Evolutionary conservation across 1,139 yeast species (phyloP).

Genomic region (Suhomyces kunorum): DNA sequence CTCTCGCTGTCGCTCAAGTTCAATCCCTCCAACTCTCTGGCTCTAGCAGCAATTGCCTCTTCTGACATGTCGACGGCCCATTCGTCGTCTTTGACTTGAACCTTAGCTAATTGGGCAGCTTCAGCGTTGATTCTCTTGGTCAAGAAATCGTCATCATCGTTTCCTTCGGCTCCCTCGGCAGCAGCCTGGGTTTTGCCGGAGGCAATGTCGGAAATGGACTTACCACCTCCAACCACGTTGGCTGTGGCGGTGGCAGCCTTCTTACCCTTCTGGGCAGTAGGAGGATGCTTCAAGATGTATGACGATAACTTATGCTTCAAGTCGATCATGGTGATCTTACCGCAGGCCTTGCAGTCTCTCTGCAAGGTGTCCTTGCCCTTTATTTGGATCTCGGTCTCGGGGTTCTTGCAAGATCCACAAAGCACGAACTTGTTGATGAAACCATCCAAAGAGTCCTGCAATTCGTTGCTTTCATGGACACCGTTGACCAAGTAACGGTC

Average conservation of each 20-base stretch:
- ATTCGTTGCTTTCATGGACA: constrained; percentile 84
- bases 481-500: constrained; percentile 95
- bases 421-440: constrained; percentile 90
- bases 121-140: constrained; percentile 83
- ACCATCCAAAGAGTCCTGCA: constrained; percentile 93
- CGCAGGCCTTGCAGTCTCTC: constrained; percentile 98
- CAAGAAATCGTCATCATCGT: constrained; percentile 64
- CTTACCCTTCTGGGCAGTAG: constrained; percentile 59
- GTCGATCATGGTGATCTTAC: constrained; percentile 81
- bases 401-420: constrained; percentile 94
- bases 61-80: constrained; percentile 99
- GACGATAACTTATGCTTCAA: constrained; percentile 85
- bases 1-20: constrained; percentile 45
- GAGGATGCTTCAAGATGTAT: constrained; percentile 91
- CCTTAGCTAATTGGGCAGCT: constrained; percentile 67
- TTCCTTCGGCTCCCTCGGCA: constrained; percentile 33
- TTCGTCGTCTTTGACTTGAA: constrained; percentile 79
- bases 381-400: constrained; percentile 90
- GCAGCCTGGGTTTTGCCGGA: constrained; percentile 49
- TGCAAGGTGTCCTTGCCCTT: constrained; percentile 75
- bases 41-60: constrained; percentile 94
- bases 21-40: constrained; percentile 75
- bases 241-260: constrained; percentile 90
- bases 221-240: constrained; percentile 86
- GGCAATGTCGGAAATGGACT: constrained; percentile 75